Conservation (phyloP, 2,329 filamentous ascomycete species). For the Apiospora rasikravindrae region DNA sequence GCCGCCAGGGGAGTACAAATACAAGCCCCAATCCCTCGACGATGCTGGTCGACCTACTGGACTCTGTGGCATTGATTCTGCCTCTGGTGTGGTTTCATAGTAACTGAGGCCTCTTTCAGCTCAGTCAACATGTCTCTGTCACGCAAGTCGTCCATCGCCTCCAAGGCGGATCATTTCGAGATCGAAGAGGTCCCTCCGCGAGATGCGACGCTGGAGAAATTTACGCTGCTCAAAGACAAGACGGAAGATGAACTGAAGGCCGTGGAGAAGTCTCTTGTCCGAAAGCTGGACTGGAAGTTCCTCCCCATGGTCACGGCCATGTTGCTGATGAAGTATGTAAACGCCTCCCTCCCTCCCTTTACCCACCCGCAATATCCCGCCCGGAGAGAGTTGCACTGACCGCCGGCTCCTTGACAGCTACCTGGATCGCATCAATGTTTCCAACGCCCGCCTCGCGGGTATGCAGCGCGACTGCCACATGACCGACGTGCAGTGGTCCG, state of each 20-base stretch:
- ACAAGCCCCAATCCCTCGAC: background rate
- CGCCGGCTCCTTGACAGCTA: conserved; percentile 42
- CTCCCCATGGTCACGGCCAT: conserved; percentile 36
- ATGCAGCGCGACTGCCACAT: conserved; percentile 44
- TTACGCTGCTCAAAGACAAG: conserved; percentile 27
- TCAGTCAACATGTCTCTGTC: conserved; percentile 11
- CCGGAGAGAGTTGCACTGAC: background rate
- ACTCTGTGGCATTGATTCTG: background rate
- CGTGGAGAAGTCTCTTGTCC: conserved; percentile 31
- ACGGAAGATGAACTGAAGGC: conserved; percentile 31
- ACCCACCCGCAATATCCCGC: background rate
- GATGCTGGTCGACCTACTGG: background rate
- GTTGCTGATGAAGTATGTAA: conserved; percentile 37
- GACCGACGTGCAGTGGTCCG: conserved; percentile 42
- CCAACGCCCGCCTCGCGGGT: conserved; percentile 46
- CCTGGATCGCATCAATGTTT: conserved; percentile 57
- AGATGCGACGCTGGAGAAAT: conserved; percentile 23
- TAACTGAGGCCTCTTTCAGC: background rate
- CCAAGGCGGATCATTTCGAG: background rate
- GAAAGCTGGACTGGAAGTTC: conserved; percentile 37
- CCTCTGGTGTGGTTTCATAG: background rate
- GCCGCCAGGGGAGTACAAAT: background rate
- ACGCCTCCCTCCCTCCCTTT: background rate
- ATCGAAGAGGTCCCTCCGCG: background rate
- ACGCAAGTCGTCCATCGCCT: conserved; percentile 3